Percentiles rank a stretch among this genome's conserved stretches.
Evolutionary conservation across 2,329 filamentous ascomycete species (phyloP).

Genomic region (Neopestalotiopsis sp.): DNA sequence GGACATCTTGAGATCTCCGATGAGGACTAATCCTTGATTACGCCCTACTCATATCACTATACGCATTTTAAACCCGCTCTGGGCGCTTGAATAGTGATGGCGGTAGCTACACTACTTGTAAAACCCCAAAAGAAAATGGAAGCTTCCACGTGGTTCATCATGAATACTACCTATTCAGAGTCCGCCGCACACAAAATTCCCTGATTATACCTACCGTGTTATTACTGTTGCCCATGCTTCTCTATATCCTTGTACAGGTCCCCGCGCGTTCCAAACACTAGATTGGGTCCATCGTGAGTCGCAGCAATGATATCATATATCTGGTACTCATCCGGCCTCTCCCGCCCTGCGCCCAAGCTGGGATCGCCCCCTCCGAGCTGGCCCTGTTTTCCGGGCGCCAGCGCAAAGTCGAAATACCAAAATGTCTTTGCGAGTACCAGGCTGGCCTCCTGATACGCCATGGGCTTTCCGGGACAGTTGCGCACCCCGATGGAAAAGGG

Average conservation of each 20-base stretch:
- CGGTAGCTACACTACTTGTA: no score
- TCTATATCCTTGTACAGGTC: no score
- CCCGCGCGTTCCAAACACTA: not conserved
- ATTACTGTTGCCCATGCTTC: no score
- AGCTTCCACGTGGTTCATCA: no score
- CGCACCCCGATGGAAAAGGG: constrained; percentile 3
- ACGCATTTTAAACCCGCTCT: not conserved
- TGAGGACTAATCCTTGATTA: no score
- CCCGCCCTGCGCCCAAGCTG: not conserved
- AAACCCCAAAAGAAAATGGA: no score
- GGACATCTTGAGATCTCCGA: constrained; percentile 13
- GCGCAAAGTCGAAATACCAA: constrained; percentile 16
- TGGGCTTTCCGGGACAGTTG: not conserved
- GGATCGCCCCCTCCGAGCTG: not conserved
- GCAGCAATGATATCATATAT: not conserved
- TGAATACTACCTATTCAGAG: no score
- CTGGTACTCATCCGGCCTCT: not conserved
- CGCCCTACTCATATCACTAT: no score
- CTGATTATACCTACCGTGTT: no score
- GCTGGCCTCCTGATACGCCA: constrained; percentile 8
- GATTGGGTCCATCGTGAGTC: not conserved
- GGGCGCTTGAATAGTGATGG: not conserved
- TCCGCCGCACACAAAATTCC: no score
- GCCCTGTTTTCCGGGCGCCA: not conserved
- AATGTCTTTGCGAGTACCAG: constrained; percentile 7